Conservation (phyloP, 164 flowering plant genomes). For the Stephania cephalantha region DNA sequence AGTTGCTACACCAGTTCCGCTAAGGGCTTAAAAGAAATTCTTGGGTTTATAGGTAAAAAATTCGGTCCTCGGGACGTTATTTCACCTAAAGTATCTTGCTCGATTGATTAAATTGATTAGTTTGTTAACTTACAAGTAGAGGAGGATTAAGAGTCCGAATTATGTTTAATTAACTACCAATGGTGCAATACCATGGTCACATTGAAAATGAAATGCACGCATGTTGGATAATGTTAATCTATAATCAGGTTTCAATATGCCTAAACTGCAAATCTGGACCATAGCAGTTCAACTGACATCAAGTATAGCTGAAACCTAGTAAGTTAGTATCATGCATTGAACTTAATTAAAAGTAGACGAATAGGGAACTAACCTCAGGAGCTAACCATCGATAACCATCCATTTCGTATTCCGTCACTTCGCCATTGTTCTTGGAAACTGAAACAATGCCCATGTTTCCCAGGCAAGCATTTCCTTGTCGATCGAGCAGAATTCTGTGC, state of each 20-base stretch:
- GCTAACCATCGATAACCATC: conserved; percentile 97
- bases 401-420: conserved; percentile 87
- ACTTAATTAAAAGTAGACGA: background rate
- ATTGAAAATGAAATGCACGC: background rate
- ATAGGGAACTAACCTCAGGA: conserved; percentile 74
- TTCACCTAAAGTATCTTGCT: background rate
- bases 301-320: background rate
- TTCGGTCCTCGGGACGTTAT: no score
- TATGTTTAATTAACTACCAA: background rate
- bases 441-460: conserved; percentile 85
- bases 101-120: background rate
- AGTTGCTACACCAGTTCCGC: background rate
- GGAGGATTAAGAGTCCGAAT: background rate
- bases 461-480: conserved; percentile 80
- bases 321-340: background rate
- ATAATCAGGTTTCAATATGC: background rate
- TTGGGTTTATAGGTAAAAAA: no score
- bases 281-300: background rate
- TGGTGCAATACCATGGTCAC: background rate
- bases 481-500: conserved; percentile 66
- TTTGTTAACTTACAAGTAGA: background rate
- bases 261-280: background rate
- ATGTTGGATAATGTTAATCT: background rate
- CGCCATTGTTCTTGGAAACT: conserved; percentile 70
- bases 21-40: background rate